Base-by-base conservation (phyloP, 2,329 filamentous ascomycete species). In the Orbilia oligospora region DNA sequence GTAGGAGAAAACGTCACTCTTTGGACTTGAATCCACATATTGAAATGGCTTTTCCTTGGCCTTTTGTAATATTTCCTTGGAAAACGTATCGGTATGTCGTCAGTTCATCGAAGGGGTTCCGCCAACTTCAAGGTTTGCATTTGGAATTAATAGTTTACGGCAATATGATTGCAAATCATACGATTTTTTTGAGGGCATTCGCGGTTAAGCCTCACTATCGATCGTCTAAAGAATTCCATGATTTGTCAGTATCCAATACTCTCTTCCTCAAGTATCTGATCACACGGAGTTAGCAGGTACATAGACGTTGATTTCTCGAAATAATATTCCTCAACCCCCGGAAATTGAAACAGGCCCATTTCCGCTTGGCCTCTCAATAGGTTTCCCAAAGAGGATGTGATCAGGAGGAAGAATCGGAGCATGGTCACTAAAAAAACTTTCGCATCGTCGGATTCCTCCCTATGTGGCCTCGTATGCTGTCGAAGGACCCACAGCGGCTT, bases 311-410 rank as follows among this genome's bases (percentile, higher is more conserved):
- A 20, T 1, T 9, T 14, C 24, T 2, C 12, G n/a, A 64, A 5
- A 27, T 48, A 64, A 48, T 10, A 5, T 10, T 64, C 36, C 22
- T 8, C 30, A 56, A 0, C 53, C 16, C 53, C 30, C 30, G 14
- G 53, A 10, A 63, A 63, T 61, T 61, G 30, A 30, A 46, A 20
- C 16, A 20, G 36, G 22, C 16, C n/a, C 27, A 44, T 18, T 70
- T 18, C 46, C 24, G 41, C 38, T 58, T 20, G 33, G 36, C 36
- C n/a, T 70, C 22, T 49, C 61, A 20, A 20, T 10, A 22, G 36
- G n/a, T 63, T 63, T 27, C 55, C 55, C 14, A 27, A 53, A 38
- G 46, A 55, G 56, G 44, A 53, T 24, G 20, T 53, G 68, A 64
- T 71, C 55, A 44, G 67, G 33, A 69, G 51, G 22, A 8, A 48